phyloP scores from a whole-genome alignment of 2,329 filamentous ascomycete genomes.

The Neopestalotiopsis sp. region DNA sequence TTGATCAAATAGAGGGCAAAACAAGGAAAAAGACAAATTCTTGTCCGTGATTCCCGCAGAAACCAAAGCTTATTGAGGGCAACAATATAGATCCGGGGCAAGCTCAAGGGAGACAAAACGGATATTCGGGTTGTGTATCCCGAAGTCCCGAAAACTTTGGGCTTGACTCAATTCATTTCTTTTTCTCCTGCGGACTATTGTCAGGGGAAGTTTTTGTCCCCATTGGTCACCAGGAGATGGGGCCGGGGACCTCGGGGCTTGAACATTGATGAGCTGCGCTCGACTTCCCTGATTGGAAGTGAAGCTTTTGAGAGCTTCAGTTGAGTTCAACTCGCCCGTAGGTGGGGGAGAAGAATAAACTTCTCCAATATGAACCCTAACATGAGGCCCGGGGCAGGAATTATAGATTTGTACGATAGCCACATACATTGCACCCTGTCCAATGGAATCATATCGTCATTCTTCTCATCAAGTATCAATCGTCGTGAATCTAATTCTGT shows the following conservation, averaged over 20 bases:
- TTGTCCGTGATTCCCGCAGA: background rate
- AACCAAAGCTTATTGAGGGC: background rate
- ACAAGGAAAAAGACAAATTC: background rate
- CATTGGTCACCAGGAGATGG: too few relatives aligned
- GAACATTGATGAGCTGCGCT: too few relatives aligned
- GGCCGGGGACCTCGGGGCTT: too few relatives aligned
- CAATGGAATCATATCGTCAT: background rate
- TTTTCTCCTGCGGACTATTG: too few relatives aligned
- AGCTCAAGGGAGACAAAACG: too few relatives aligned
- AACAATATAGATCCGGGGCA: too few relatives aligned
- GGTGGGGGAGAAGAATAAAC: background rate
- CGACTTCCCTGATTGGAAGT: too few relatives aligned
- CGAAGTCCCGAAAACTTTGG: too few relatives aligned
- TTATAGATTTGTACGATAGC: background rate
- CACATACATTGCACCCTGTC: background rate
- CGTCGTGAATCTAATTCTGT: background rate
- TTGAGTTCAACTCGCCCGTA: background rate
- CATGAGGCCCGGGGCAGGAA: background rate
- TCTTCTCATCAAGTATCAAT: background rate
- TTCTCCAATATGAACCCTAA: background rate
- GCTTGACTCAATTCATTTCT: too few relatives aligned
- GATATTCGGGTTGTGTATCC: too few relatives aligned
- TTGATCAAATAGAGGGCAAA: conserved; percentile 40
- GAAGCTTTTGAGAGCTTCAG: too few relatives aligned
- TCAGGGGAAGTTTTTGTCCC: too few relatives aligned